Conservation (phyloP, 2,329 filamentous ascomycete genomes). For the Penicillium sp. region DNA sequence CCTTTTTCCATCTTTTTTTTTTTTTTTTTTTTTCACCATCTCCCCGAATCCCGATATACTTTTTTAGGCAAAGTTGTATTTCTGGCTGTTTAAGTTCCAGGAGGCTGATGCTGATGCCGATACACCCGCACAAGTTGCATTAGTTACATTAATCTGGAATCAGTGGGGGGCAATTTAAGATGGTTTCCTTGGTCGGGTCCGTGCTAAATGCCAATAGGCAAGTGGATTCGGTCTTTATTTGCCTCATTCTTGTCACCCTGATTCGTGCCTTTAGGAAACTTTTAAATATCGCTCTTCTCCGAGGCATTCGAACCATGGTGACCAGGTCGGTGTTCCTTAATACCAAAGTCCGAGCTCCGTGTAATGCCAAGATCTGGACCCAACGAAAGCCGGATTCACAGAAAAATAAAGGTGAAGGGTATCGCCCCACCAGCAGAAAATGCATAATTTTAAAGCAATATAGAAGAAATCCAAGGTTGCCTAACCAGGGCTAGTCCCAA, state of each 20-base stretch:
- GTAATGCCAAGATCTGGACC: not conserved
- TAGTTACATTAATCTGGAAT: not conserved
- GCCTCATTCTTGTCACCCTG: not conserved
- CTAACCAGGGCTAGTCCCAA: constrained; percentile 6
- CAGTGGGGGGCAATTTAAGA: not conserved
- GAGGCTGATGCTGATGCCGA: constrained; percentile 9
- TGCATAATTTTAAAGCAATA: constrained; percentile 6
- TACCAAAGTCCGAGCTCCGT: constrained; percentile 1
- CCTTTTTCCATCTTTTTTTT: not conserved
- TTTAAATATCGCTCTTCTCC: constrained; percentile 4
- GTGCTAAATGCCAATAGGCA: constrained; percentile 15
- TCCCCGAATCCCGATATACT: not conserved
- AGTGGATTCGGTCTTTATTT: constrained; percentile 4
- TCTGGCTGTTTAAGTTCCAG: not conserved
- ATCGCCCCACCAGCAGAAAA: not conserved
- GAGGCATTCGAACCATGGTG: constrained; percentile 5
- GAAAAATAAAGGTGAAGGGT: not conserved
- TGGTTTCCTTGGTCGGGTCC: constrained; percentile 10
- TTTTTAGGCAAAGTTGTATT: not conserved
- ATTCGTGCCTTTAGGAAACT: not conserved
- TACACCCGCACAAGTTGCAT: constrained; percentile 1
- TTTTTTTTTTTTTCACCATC: not conserved
- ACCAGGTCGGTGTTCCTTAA: not conserved
- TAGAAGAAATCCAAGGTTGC: constrained; percentile 10
- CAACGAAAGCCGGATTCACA: not conserved